phyloP scores from a whole-genome alignment of 2,329 filamentous ascomycete genomes.

The Immersiporthe knoxdaviesiana region DNA sequence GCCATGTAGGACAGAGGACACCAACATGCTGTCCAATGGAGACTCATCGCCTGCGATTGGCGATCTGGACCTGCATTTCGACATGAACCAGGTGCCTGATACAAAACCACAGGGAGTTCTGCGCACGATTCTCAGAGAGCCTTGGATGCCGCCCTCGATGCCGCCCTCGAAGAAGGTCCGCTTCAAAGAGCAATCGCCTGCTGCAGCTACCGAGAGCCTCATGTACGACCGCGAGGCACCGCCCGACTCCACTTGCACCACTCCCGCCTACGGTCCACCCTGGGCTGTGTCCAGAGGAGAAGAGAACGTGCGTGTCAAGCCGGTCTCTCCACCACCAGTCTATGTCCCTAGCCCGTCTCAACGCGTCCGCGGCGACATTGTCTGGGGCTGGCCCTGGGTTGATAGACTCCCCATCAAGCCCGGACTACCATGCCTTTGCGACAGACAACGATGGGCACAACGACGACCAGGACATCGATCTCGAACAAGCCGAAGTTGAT shows the following conservation, averaged over 20 bases:
- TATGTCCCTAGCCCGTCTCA: conserved; percentile 1
- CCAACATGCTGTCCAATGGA: not conserved
- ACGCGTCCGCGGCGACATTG: not conserved
- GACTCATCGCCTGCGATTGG: not conserved
- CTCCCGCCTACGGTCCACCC: not conserved
- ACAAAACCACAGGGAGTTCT: not conserved
- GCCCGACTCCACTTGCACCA: not conserved
- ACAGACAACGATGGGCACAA: not conserved
- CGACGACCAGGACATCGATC: not conserved
- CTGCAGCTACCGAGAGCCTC: not conserved
- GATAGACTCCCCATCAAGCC: not conserved
- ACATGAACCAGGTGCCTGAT: not conserved
- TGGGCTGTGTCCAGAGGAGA: not conserved
- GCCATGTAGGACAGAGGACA: not conserved
- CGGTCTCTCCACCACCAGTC: conserved; percentile 1
- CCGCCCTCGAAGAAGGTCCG: not conserved
- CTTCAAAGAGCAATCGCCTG: not conserved
- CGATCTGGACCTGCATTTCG: not conserved
- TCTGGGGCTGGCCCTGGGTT: not conserved
- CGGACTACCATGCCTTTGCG: not conserved
- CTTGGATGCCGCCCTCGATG: not conserved
- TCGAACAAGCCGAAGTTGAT: not conserved
- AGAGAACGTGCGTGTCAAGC: not conserved
- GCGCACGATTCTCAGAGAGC: not conserved
- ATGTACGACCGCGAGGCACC: not conserved